Evolutionary conservation across 495 filamentous ascomycete species (phyloP), one percentile per base, ranked within the genome.

Genomic region (Pseudomonodictys pantanalensis): DNA sequence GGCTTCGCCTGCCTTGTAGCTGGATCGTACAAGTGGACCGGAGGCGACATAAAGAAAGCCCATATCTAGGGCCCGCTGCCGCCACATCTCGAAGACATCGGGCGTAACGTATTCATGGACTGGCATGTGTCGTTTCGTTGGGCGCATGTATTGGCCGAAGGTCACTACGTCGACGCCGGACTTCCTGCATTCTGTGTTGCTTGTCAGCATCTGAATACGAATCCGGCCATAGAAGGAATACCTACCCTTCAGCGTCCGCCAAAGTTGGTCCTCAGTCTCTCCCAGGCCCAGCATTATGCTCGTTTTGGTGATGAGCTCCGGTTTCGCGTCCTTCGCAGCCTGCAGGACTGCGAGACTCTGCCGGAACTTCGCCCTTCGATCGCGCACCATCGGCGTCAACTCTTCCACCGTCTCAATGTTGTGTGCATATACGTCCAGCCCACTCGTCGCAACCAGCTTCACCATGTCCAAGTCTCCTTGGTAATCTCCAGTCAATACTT

Each of bases 101-200:
- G 93, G 93, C 0, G 91, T 92, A 30, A 97, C 82, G 69, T 98
- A 98, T 67, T 91, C 89, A 63, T 92, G 84, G 12, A 98, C 93
- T 68, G 92, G 85, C 86, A 98, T 92, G 74, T 98, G 93, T 2
- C 91, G 82, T 80, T 96, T 97, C 9, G 93, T 98, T 10, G 93
- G 93, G 3, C 91, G 88, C 93, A 98, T 98, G 78, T 98, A 98
- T 78, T 98, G 93, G 2, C 95, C 93, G 58, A 98, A 97, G 0
- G 93, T 98, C 33, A 98, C 90, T 11, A 98, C 90, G 59, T 98
- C 93, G 23, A 96, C 91, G 58, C 88, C 78, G 33, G 84, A 76
- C 52, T 83, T 84, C 22, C 93, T 83, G 25, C 97, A 78, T 68
- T 95, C 88, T 80, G 33, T 23, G 12, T 10, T 12, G n/a, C 20